Percentiles rank a stretch among this genome's conserved stretches.
Evolutionary conservation across 2,329 filamentous ascomycete genomes (phyloP).

Genomic region (Emericellopsis atlantica): DNA sequence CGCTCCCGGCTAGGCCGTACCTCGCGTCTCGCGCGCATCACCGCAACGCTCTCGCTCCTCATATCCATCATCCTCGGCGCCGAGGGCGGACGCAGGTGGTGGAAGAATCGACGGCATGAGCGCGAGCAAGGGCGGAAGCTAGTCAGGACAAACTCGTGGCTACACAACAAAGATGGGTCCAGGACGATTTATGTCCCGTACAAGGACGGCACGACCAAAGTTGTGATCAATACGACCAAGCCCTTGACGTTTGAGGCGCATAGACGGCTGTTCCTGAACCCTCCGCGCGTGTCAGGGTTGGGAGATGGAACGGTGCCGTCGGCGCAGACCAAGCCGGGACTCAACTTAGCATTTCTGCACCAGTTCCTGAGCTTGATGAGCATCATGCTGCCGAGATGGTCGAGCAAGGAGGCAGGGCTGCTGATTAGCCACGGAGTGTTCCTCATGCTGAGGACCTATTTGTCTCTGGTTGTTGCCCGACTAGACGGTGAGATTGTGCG

Average conservation of each 20-base stretch:
- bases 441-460: constrained; percentile 81
- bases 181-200: constrained; percentile 93
- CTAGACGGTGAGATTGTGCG: constrained; percentile 93
- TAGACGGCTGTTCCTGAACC: constrained; percentile 81
- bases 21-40: constrained; percentile 57
- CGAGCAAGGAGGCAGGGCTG: constrained; percentile 87
- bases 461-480: constrained; percentile 84
- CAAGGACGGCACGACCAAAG: constrained; percentile 76
- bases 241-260: constrained; percentile 93
- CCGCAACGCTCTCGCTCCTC: constrained; percentile 64
- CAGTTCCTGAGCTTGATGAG: constrained; percentile 93
- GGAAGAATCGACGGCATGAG: constrained; percentile 61
- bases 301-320: constrained; percentile 68
- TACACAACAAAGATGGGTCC: constrained; percentile 88
- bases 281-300: constrained; percentile 70
- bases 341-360: constrained; percentile 92
- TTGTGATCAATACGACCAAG: constrained; percentile 83
- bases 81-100: constrained; percentile 70
- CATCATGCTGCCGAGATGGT: constrained; percentile 95
- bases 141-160: constrained; percentile 80
- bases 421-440: constrained; percentile 83
- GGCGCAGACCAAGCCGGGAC: constrained; percentile 79
- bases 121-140: constrained; percentile 72
- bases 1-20: constrained; percentile 46
- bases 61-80: constrained; percentile 68